Evolutionary conservation across 805 yeast genomes (phyloP).

Genomic region (Saccharomyces paradoxus): DNA sequence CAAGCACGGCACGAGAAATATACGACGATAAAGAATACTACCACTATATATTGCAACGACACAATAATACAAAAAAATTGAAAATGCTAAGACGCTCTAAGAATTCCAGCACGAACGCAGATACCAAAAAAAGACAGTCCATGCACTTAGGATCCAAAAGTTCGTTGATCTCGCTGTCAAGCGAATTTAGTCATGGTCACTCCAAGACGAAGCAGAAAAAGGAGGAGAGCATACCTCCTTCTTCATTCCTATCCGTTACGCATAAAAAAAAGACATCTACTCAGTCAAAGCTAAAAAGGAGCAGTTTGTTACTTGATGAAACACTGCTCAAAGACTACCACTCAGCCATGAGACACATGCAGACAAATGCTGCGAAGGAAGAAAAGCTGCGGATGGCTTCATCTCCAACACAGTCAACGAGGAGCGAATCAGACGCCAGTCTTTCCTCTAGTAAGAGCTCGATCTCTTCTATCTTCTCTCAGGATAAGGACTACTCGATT

Average conservation of each 20-base stretch:
- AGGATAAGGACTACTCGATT: slow-evolving; percentile 8
- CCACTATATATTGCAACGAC: not conserved
- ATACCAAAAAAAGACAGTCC: slow-evolving; percentile 19
- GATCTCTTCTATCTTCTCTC: slow-evolving; percentile 5
- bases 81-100: slow-evolving; percentile 13
- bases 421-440: slow-evolving; percentile 1
- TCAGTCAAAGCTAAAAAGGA: slow-evolving; percentile 13
- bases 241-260: not conserved
- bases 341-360: slow-evolving; percentile 14
- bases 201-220: not conserved
- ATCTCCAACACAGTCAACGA: not conserved
- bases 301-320: slow-evolving; percentile 23
- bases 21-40: not conserved
- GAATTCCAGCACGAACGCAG: slow-evolving; percentile 3
- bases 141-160: slow-evolving; percentile 11
- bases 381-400: not conserved
- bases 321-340: slow-evolving; percentile 23
- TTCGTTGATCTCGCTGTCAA: not conserved
- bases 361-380: not conserved
- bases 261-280: not conserved
- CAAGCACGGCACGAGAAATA: not conserved
- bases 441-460: not conserved
- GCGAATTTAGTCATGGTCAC: not conserved
- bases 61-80: not conserved
- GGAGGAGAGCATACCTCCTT: not conserved